phyloP scores from a whole-genome alignment of 164 flowering plant genomes.

The Berberis vulgaris region DNA sequence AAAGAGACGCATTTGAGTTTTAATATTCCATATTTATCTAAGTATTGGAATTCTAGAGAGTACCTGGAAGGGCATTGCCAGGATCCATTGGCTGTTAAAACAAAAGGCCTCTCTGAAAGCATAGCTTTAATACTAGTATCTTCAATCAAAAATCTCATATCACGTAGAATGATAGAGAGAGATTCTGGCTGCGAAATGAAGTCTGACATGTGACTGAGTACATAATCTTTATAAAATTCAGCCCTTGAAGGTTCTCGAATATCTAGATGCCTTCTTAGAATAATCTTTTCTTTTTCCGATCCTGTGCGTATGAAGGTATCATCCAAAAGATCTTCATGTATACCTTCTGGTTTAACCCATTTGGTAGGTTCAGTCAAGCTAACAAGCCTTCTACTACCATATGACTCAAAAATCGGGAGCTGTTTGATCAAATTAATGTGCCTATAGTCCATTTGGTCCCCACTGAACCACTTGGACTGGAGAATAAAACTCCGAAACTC shows the following conservation, averaged over 20 bases:
- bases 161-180: slow-evolving; percentile 53
- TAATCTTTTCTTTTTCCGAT: slow-evolving; percentile 62
- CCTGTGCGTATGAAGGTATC: slow-evolving; percentile 70
- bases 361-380: slow-evolving; percentile 47
- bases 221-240: slow-evolving; percentile 68
- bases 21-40: no score
- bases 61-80: slow-evolving; percentile 88
- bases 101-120: slow-evolving; percentile 54
- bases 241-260: slow-evolving; percentile 56
- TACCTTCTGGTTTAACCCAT: slow-evolving; percentile 72
- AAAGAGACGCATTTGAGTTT: no score
- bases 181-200: slow-evolving; percentile 46
- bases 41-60: background rate
- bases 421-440: slow-evolving; percentile 55
- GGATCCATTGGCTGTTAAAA: slow-evolving; percentile 62
- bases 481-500: slow-evolving; percentile 86
- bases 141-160: slow-evolving; percentile 50
- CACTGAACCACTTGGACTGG: slow-evolving; percentile 87
- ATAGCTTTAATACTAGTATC: slow-evolving; percentile 45
- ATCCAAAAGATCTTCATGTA: slow-evolving; percentile 65
- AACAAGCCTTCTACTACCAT: slow-evolving; percentile 56
- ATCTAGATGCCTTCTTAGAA: slow-evolving; percentile 46
- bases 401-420: slow-evolving; percentile 87
- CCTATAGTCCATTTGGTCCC: slow-evolving; percentile 34
- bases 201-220: slow-evolving; percentile 66